A percentile compares a stretch with the other conserved stretches of the same genome.
Evolutionary conservation across 768 basidiomycete genomes (phyloP).

Genomic region (Mrakia frigida): DNA sequence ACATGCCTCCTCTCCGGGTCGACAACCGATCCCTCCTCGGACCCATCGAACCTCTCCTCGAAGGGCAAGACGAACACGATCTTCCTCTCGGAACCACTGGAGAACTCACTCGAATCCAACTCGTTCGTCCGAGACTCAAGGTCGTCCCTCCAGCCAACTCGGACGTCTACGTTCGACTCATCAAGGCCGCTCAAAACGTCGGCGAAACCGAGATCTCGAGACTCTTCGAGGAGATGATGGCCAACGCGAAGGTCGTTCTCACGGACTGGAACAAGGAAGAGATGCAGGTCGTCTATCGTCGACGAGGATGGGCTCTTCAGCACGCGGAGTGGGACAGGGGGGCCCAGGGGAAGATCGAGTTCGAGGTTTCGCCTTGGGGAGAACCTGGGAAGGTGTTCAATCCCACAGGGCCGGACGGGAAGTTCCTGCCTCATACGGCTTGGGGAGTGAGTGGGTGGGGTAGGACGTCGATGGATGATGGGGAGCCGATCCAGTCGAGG

Average conservation of each 20-base stretch:
- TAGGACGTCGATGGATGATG: constrained; percentile 6
- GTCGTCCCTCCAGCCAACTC: background rate
- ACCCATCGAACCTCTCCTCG: background rate
- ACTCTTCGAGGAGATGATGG: constrained; percentile 11
- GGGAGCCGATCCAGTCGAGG: constrained; percentile 6
- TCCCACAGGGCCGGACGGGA: background rate
- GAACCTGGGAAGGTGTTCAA: background rate
- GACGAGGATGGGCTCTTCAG: background rate
- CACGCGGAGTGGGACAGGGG: background rate
- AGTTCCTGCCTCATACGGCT: background rate
- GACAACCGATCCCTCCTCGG: background rate
- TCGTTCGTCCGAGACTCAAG: background rate
- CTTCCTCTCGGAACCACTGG: too few relatives aligned
- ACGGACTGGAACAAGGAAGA: background rate
- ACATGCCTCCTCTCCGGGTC: background rate
- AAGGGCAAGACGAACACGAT: background rate
- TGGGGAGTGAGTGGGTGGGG: background rate
- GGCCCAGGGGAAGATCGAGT: background rate
- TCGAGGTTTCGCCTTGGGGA: constrained; percentile 1
- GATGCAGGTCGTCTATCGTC: background rate
- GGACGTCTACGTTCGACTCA: constrained; percentile 11
- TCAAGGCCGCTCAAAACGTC: background rate
- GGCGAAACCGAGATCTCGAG: background rate
- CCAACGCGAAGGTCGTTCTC: background rate
- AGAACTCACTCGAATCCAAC: background rate